Conservation (phyloP, 257 asterid genomes). For the Solanum corneliomulleri region DNA sequence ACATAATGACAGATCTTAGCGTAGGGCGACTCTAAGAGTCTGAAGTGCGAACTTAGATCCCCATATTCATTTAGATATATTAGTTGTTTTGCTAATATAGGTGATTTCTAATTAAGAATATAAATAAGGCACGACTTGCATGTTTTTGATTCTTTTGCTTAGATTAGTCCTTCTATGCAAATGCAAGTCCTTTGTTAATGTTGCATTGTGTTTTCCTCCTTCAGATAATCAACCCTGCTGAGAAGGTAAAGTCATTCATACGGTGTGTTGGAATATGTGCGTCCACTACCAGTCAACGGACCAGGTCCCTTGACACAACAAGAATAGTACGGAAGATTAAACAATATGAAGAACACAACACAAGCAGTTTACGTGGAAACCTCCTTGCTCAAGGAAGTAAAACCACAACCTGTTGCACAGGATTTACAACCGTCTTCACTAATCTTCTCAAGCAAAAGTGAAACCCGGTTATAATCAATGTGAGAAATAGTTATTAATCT, state of each 20-base stretch:
- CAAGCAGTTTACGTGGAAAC: too few relatives aligned
- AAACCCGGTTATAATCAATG: too few relatives aligned
- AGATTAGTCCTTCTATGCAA: background rate
- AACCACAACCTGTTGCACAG: too few relatives aligned
- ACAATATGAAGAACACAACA: too few relatives aligned
- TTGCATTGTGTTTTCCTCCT: slow-evolving; percentile 6
- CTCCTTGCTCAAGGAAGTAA: too few relatives aligned
- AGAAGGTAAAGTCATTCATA: background rate
- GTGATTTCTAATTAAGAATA: background rate
- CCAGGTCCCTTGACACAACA: too few relatives aligned
- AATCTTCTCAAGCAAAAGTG: too few relatives aligned
- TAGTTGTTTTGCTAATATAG: background rate
- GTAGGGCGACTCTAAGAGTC: background rate
- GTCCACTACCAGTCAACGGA: too few relatives aligned
- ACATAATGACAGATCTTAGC: background rate
- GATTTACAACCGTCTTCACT: too few relatives aligned
- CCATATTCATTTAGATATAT: background rate
- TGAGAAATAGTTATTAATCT: too few relatives aligned
- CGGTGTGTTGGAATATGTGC: too few relatives aligned
- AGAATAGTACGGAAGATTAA: too few relatives aligned
- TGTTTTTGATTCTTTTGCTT: background rate
- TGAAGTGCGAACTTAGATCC: background rate
- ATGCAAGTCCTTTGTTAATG: background rate
- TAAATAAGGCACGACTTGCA: background rate
- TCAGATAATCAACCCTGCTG: slow-evolving; percentile 93